Evolutionary conservation across 192 early-diverging fungal genomes (phyloP).

Genomic region (Bifiguratus adelaidae): DNA sequence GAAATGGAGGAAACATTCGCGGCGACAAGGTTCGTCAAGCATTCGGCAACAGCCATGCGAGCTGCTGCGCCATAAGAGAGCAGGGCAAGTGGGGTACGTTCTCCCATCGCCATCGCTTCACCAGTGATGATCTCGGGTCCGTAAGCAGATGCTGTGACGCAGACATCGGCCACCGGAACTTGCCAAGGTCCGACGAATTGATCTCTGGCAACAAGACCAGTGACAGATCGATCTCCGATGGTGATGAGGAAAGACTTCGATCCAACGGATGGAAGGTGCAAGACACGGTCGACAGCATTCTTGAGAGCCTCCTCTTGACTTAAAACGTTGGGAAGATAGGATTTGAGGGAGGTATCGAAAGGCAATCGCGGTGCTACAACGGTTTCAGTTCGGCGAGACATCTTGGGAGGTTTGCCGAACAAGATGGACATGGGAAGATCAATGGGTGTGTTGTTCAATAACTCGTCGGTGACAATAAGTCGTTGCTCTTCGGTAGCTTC

Average conservation of each 20-base stretch:
- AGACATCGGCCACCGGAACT: constrained; percentile 94
- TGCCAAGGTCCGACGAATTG: constrained; percentile 99
- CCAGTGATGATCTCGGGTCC: constrained; percentile 60
- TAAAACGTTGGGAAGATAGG: constrained; percentile 42
- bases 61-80: constrained; percentile 81
- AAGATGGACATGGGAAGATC: constrained; percentile 93
- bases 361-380: constrained; percentile 29
- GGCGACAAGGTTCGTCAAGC: constrained; percentile 84
- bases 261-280: constrained; percentile 81
- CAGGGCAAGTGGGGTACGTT: constrained; percentile 82
- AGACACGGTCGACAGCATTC: constrained; percentile 63
- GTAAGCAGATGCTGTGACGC: constrained; percentile 78
- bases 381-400: constrained; percentile 68
- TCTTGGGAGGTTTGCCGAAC: constrained; percentile 96
- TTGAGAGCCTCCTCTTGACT: constrained; percentile 25
- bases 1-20: constrained; percentile 66
- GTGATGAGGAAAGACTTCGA: constrained; percentile 96
- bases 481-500: constrained; percentile 72
- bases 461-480: constrained; percentile 71
- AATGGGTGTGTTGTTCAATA: constrained; percentile 54
- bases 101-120: constrained; percentile 98
- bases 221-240: constrained; percentile 94
- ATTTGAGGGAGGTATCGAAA: constrained; percentile 47
- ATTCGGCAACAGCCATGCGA: constrained; percentile 95
- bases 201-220: constrained; percentile 90